These are phyloP conservation scores for Pythium sp. DNA, from an alignment of 352 stramenopile species.

Conservation along the genomic window DNA sequence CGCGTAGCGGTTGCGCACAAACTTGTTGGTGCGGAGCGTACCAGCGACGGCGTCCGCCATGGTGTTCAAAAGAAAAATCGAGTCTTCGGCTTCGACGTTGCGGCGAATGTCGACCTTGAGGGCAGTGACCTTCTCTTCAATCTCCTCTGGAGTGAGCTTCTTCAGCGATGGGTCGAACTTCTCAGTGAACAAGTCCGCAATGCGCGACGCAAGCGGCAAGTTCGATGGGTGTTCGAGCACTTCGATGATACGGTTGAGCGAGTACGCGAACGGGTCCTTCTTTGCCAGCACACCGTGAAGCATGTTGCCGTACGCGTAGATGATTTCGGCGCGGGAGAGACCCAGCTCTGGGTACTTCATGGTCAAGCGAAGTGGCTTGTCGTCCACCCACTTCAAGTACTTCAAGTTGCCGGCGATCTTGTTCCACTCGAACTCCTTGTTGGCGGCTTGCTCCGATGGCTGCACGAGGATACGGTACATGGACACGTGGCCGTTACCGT, in stretches of 20 bases:
- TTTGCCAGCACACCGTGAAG: slow-evolving; percentile 94
- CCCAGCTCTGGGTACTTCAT: slow-evolving; percentile 89
- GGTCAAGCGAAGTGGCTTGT: slow-evolving; percentile 73
- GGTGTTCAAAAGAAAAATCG: slow-evolving; percentile 70
- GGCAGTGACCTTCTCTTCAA: slow-evolving; percentile 41
- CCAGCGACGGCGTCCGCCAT: slow-evolving; percentile 76
- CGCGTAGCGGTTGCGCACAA: slow-evolving; percentile 77
- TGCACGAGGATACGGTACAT: slow-evolving; percentile 84
- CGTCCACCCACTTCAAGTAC: slow-evolving; percentile 84
- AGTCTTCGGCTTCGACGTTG: slow-evolving; percentile 71
- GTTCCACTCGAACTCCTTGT: slow-evolving; percentile 71
- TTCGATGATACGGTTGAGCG: slow-evolving; percentile 92
- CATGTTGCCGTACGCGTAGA: slow-evolving; percentile 94
- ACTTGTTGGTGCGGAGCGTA: slow-evolving; percentile 84
- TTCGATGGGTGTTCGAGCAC: slow-evolving; percentile 90
- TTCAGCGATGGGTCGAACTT: slow-evolving; percentile 67
- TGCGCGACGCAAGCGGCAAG: slow-evolving; percentile 86
- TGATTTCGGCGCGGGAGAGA: slow-evolving; percentile 91
- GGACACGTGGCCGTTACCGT: slow-evolving; percentile 60
- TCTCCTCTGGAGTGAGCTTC: slow-evolving; percentile 41
- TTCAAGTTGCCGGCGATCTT: slow-evolving; percentile 89
- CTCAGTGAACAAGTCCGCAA: slow-evolving; percentile 95
- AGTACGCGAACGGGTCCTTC: slow-evolving; percentile 93
- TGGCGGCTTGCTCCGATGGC: slow-evolving; percentile 50
- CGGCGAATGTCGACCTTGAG: slow-evolving; percentile 74